A percentile compares a stretch with the other conserved stretches of the same genome.
These are phyloP conservation scores for Naganishia friedmannii DNA, from an alignment of 768 basidiomycete species.

Conservation along the genomic window DNA sequence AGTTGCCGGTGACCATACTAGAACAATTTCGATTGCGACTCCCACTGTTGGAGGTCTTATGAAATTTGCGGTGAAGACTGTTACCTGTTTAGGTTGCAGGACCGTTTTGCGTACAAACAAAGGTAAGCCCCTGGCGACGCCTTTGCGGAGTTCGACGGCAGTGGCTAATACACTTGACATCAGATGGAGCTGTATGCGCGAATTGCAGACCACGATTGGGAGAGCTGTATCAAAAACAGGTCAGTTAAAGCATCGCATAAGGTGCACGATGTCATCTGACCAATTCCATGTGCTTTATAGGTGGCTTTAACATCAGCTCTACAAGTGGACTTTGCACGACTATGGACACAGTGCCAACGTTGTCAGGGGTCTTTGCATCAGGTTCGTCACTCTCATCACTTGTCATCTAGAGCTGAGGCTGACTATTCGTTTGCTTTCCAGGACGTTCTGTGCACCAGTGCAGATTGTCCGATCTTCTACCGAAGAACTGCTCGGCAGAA, in stretches of 20 bases:
- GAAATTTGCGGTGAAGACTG: constrained; percentile 96
- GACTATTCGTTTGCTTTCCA: constrained; percentile 45
- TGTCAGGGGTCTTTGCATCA: constrained; percentile 98
- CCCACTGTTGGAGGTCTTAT: constrained; percentile 94
- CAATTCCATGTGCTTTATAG: constrained; percentile 37
- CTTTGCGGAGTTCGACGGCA: not conserved
- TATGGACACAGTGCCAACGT: constrained; percentile 98
- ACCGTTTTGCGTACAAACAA: constrained; percentile 76
- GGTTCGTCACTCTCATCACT: constrained; percentile 32
- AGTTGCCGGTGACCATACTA: constrained; percentile 96
- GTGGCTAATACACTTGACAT: not conserved
- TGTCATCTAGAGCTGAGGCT: not conserved
- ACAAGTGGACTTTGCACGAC: constrained; percentile 85
- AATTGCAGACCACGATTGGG: constrained; percentile 82
- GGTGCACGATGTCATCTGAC: not conserved
- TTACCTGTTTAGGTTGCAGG: constrained; percentile 93
- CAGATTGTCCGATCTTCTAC: constrained; percentile 98
- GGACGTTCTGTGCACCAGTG: constrained; percentile 95
- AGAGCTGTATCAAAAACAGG: constrained; percentile 90
- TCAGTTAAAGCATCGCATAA: constrained; percentile 45
- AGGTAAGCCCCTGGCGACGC: constrained; percentile 58
- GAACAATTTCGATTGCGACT: constrained; percentile 92
- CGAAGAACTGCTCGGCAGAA: constrained; percentile 98
- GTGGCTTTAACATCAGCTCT: constrained; percentile 65
- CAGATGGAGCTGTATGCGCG: constrained; percentile 89